These are phyloP conservation scores for Tillandsia fasciculata DNA, from an alignment of 176 grass and related monocot species.

Conservation along the genomic window DNA sequence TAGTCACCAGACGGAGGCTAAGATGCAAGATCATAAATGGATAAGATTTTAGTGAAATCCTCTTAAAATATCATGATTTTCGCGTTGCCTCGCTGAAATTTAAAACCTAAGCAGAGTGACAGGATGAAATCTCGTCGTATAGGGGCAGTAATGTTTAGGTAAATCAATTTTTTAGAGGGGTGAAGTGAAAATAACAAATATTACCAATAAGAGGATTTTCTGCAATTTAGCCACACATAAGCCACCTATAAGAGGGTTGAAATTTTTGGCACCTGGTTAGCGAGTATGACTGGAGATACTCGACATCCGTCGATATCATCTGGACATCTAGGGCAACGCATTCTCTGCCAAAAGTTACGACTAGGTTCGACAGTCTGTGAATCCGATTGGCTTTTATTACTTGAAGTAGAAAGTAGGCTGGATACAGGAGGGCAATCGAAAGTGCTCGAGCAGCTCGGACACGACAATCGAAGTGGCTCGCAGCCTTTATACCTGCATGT, in stretches of 20 bases:
- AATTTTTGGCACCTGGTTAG: constrained; percentile 61
- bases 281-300: constrained; percentile 57
- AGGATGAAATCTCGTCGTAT: too few relatives aligned
- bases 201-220: too few relatives aligned
- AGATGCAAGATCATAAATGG: constrained; percentile 6
- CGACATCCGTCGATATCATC: constrained; percentile 38
- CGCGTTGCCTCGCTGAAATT: too few relatives aligned
- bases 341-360: constrained; percentile 65
- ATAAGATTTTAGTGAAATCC: neutral
- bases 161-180: too few relatives aligned
- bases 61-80: too few relatives aligned
- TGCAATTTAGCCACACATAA: too few relatives aligned
- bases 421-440: constrained; percentile 79
- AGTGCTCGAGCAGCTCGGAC: constrained; percentile 69
- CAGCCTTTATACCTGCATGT: constrained; percentile 73
- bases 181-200: too few relatives aligned
- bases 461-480: constrained; percentile 71
- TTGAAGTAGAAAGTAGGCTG: constrained; percentile 49
- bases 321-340: constrained; percentile 81
- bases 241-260: neutral
- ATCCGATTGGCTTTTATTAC: constrained; percentile 23
- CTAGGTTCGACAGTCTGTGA: constrained; percentile 36
- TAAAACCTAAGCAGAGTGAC: too few relatives aligned
- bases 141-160: too few relatives aligned
- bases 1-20: too few relatives aligned